A percentile compares a stretch with the other conserved stretches of the same genome.
Evolutionary conservation across 1,139 yeast species (phyloP).

Genomic region (Pneumocystis jirovecii): DNA sequence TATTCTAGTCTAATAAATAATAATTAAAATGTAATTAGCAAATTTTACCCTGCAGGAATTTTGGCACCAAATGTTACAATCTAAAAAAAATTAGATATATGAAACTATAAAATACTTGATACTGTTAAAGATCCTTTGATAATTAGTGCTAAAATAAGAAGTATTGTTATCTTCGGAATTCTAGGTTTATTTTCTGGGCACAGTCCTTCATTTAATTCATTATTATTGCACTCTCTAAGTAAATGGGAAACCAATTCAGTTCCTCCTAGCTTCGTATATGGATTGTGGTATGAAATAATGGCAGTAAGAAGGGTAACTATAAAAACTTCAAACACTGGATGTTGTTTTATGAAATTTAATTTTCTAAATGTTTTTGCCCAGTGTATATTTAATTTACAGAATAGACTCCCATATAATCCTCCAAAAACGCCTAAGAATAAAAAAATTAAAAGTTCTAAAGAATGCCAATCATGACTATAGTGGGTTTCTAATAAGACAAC

Average conservation of each 20-base stretch:
- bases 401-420: constrained; percentile 43
- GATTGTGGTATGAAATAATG: constrained; percentile 36
- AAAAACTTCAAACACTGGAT: constrained; percentile 38
- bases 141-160: background rate
- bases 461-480: constrained; percentile 37
- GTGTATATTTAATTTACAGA: constrained; percentile 36
- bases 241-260: constrained; percentile 39
- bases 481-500: constrained; percentile 44
- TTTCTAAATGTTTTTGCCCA: constrained; percentile 36
- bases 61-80: constrained; percentile 49
- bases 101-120: background rate
- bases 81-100: constrained; percentile 30
- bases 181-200: background rate
- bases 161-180: background rate
- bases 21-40: background rate
- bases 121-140: constrained; percentile 22
- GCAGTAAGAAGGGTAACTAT: constrained; percentile 38
- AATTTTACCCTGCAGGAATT: constrained; percentile 38
- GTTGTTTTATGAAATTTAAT: constrained; percentile 25
- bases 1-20: constrained; percentile 19
- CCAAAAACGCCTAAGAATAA: constrained; percentile 41
- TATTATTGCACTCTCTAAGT: background rate
- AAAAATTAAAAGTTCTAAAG: constrained; percentile 36
- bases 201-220: background rate
- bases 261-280: constrained; percentile 40